Evolutionary conservation across 495 filamentous ascomycete species (phyloP).

Genomic region (Cudoniella acicularis): DNA sequence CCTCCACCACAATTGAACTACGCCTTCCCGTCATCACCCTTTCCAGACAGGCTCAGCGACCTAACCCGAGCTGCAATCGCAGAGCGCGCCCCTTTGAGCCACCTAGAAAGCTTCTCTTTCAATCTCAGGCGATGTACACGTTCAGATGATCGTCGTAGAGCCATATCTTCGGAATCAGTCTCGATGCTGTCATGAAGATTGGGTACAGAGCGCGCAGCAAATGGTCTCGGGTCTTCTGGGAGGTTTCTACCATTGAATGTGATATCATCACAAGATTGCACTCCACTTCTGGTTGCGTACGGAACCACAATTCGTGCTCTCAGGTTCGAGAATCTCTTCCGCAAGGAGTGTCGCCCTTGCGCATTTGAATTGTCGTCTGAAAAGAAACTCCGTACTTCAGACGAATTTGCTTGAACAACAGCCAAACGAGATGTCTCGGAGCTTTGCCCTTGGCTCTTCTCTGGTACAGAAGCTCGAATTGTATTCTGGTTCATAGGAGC

Average conservation of each 20-base stretch:
- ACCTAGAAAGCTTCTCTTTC: conserved; percentile 14
- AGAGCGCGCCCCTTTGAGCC: conserved; percentile 19
- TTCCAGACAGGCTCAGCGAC: conserved; percentile 2
- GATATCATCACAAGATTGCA: conserved; percentile 23
- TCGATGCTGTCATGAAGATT: conserved; percentile 6
- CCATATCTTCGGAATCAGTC: conserved; percentile 5
- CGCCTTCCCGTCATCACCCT: background rate
- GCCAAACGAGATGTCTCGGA: conserved; percentile 1
- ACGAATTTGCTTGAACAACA: conserved; percentile 23
- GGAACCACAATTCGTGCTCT: conserved; percentile 16
- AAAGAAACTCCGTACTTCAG: conserved; percentile 36
- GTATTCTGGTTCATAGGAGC: background rate
- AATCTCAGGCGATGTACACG: conserved; percentile 12
- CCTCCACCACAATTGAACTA: background rate
- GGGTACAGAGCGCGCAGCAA: conserved; percentile 1
- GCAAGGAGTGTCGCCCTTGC: conserved; percentile 20
- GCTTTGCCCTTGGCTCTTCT: background rate
- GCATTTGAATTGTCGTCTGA: conserved; percentile 36
- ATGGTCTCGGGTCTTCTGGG: background rate
- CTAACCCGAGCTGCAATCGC: conserved; percentile 14
- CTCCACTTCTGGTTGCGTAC: conserved; percentile 9
- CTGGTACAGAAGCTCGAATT: background rate
- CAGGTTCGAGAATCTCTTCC: conserved; percentile 29
- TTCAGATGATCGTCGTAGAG: conserved; percentile 1
- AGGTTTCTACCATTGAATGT: conserved; percentile 11